Evolutionary conservation across 73 alveolate species (phyloP), one percentile per base, ranked within the genome.

Genomic region (Tetrahymena elliotti): DNA sequence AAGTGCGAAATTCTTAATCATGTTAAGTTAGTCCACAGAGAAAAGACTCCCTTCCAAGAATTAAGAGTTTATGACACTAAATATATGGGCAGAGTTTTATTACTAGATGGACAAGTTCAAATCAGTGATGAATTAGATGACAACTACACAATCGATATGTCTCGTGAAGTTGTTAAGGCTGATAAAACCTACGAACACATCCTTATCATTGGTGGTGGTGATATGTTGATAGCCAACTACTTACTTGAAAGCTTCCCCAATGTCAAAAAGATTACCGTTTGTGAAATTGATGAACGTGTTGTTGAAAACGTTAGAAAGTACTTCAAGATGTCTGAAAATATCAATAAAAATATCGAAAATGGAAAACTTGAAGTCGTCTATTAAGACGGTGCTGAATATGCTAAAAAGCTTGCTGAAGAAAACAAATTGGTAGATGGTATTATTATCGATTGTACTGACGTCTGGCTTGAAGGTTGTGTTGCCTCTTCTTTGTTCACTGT

Each of bases 191-290:
- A 93, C 12, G 92, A 40, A 39, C 83, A 93, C 38, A 83, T 93
- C 24, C 52, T 93, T 52, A 93, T 93, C 37, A 41, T 93, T 39
- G 95, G 95, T 35, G 95, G 95, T 40, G 95, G 95, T 36, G 95
- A 93, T 27, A 35, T 93, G 92, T 35, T 93, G 52, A 93, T 93
- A 39, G 95, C 95, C 52, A 93, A 52, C 47, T 40, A 93, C 92
- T 39, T 93, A 27, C 92, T 93, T 35, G 83, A 40, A 41, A 40
- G 41, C 35, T 93, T 40, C 92, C 93, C 95, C 27, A 35, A 40
- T 10, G 84, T 93, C 13, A 93, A 40, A 38, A 93, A 93, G 52
- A 83, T 93, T 13, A 41, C 92, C 3, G 83, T 93, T 0, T 38
- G 93, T 38, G 95, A 93, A 83, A 38, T 93, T 18, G 95, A 93